phyloP scores from a whole-genome alignment of 371 early-diverging fungal species.

The Blakeslea trispora region DNA sequence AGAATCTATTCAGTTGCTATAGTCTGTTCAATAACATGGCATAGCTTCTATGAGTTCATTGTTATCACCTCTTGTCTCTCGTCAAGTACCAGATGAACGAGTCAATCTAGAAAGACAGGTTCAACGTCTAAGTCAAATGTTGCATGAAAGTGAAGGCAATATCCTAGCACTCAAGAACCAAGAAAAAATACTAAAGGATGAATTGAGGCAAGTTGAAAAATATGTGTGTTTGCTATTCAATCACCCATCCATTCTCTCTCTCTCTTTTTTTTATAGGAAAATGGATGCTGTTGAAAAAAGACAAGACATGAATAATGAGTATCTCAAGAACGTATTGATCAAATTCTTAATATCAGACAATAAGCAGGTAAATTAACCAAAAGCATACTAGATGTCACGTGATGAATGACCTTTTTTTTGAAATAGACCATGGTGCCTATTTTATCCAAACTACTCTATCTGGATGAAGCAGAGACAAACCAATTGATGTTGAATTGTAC shows the following conservation, averaged over 20 bases:
- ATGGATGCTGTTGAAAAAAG: slow-evolving; percentile 62
- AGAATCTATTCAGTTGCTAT: slow-evolving; percentile 1
- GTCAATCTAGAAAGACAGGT: slow-evolving; percentile 44
- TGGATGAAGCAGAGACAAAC: slow-evolving; percentile 45
- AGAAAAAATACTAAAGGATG: slow-evolving; percentile 58
- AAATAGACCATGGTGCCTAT: slow-evolving; percentile 51
- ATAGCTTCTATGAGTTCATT: slow-evolving; percentile 46
- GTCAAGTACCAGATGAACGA: slow-evolving; percentile 22
- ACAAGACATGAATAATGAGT: slow-evolving; percentile 65
- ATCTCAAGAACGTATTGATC: slow-evolving; percentile 65
- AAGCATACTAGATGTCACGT: too few species aligned
- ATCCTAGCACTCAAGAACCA: slow-evolving; percentile 54
- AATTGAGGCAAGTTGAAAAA: slow-evolving; percentile 46
- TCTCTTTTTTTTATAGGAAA: slow-evolving; percentile 34
- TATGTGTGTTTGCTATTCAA: too few species aligned
- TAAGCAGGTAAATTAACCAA: slow-evolving; percentile 58
- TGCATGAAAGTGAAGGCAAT: slow-evolving; percentile 62
- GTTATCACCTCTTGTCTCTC: slow-evolving; percentile 33
- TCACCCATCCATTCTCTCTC: too few species aligned
- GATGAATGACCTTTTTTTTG: too few species aligned
- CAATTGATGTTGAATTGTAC: slow-evolving; percentile 24
- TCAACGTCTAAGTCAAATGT: slow-evolving; percentile 53
- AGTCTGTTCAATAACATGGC: too few species aligned
- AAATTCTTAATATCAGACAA: slow-evolving; percentile 60
- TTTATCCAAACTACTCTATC: slow-evolving; percentile 42